Evolutionary conservation across 1,284 basidiomycete genomes (phyloP), one percentile per base, ranked within the genome.

Genomic region (Entoloma clypeatum): DNA sequence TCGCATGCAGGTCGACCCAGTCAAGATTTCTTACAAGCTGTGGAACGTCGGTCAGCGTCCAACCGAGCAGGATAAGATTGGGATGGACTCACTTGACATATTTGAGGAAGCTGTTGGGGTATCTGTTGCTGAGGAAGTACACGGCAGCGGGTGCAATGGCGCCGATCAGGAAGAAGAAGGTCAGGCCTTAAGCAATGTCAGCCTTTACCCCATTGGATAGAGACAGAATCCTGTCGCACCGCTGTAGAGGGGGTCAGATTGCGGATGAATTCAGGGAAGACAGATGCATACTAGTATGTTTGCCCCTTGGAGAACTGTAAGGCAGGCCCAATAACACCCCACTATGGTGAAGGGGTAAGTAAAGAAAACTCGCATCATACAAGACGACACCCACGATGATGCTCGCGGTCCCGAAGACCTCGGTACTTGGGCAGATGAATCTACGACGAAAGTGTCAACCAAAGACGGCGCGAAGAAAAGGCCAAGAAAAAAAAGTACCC

Each of bases 91-190:
- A 71, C 61, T 72, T 70, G 64, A 68, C 55, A 53, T 67, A 73
- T 46, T 61, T 63, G 35, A 65, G 52, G 61, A 55, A 71, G 52
- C 61, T 68, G 52, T 68, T 63, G 43, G 65, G 73, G 54, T 53
- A 72, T 44, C 57, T 63, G 51, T 54, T 56, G 41, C 55, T 59
- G 27, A 67, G 48, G 33, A 64, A 29, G 50, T 62, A 71, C 11
- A 62, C 45, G 33, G 69, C 49, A 26, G 69, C 28, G 1, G 75
- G 75, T 40, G 64, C 60, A 41, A 69, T 27, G 37, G 71, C 60
- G 14, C 78, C 78, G 45, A 76, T 53, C 21, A 78, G 66, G 71
- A 81, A 81, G 57, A 74, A 74, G 60, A 74, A 68, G 30, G 61
- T 50, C 5, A 73, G 61, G 5, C 56, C 66, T 64, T 43, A 60